A percentile compares a stretch with the other conserved stretches of the same genome.
phyloP scores from a whole-genome alignment of 768 basidiomycete genomes.

The Ephemerocybe angulata region DNA sequence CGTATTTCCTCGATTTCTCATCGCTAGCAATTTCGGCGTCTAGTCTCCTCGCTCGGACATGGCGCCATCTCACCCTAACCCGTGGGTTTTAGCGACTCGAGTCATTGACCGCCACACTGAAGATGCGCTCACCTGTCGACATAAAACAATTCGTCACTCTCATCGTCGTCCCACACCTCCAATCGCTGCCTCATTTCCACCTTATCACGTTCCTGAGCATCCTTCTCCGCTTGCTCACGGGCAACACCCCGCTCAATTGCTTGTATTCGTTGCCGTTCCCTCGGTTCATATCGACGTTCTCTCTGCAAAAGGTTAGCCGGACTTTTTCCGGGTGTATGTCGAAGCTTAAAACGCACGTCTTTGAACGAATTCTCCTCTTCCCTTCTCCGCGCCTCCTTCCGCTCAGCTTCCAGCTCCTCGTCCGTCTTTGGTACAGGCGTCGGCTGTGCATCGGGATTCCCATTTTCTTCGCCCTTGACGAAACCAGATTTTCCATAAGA shows the following conservation, averaged over 20 bases:
- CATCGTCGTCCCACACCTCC: constrained; percentile 90
- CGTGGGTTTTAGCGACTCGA: background rate
- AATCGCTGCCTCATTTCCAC: constrained; percentile 76
- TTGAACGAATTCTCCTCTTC: constrained; percentile 84
- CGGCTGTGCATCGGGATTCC: constrained; percentile 33
- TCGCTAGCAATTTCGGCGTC: constrained; percentile 81
- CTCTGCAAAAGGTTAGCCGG: constrained; percentile 46
- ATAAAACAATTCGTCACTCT: constrained; percentile 91
- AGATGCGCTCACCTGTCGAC: constrained; percentile 67
- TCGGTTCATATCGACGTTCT: constrained; percentile 88
- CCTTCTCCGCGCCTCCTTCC: constrained; percentile 68
- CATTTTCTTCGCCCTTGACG: constrained; percentile 60
- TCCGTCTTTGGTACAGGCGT: constrained; percentile 59
- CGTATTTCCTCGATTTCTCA: constrained; percentile 73
- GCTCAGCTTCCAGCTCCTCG: constrained; percentile 81
- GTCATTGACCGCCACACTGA: background rate
- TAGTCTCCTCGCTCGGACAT: constrained; percentile 65
- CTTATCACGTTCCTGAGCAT: constrained; percentile 77
- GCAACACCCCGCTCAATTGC: constrained; percentile 72
- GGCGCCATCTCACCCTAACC: constrained; percentile 79
- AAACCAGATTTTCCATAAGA: constrained; percentile 80
- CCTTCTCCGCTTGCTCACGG: constrained; percentile 65
- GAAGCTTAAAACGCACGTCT: constrained; percentile 74
- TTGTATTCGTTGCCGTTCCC: constrained; percentile 80
- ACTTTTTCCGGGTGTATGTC: background rate